These are phyloP conservation scores for Fusarium nelsonii DNA, from an alignment of 2,329 filamentous ascomycete species.

Conservation along the genomic window DNA sequence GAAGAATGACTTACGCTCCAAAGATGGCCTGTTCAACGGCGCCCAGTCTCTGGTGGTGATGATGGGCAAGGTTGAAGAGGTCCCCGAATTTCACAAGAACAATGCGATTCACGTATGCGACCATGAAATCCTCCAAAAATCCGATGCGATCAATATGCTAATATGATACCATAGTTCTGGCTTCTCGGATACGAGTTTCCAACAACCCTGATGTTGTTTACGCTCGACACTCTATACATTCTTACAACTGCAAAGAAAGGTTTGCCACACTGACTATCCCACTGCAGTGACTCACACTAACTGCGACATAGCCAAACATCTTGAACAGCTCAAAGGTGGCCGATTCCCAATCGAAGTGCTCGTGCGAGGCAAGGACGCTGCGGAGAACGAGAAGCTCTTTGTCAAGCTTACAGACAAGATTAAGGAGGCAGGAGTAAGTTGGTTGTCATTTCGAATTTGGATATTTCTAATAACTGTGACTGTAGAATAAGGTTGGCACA, in stretches of 20 bases:
- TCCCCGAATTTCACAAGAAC: constrained; percentile 90
- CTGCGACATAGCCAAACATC: constrained; percentile 78
- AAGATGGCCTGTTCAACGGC: constrained; percentile 86
- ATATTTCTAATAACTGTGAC: constrained; percentile 18
- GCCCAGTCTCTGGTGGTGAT: constrained; percentile 88
- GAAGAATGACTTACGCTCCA: constrained; percentile 94
- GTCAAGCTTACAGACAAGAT: constrained; percentile 86
- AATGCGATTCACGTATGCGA: constrained; percentile 90
- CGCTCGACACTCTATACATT: constrained; percentile 86
- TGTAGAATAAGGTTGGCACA: constrained; percentile 87
- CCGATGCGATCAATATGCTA: constrained; percentile 21
- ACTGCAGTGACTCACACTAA: constrained; percentile 49
- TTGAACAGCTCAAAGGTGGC: constrained; percentile 91
- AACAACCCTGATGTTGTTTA: constrained; percentile 93
- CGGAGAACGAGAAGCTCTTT: constrained; percentile 92
- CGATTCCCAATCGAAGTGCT: constrained; percentile 94
- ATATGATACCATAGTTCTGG: constrained; percentile 80
- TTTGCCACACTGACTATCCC: constrained; percentile 53
- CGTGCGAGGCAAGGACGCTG: constrained; percentile 89
- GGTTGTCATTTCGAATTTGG: constrained; percentile 14
- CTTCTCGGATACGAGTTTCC: constrained; percentile 98
- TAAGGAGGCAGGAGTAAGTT: constrained; percentile 84
- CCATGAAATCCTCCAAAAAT: background rate
- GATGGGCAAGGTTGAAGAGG: constrained; percentile 95
- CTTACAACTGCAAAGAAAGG: constrained; percentile 98